Conservation (phyloP, 208 protist genomes). For the Angomonas deanei region DNA sequence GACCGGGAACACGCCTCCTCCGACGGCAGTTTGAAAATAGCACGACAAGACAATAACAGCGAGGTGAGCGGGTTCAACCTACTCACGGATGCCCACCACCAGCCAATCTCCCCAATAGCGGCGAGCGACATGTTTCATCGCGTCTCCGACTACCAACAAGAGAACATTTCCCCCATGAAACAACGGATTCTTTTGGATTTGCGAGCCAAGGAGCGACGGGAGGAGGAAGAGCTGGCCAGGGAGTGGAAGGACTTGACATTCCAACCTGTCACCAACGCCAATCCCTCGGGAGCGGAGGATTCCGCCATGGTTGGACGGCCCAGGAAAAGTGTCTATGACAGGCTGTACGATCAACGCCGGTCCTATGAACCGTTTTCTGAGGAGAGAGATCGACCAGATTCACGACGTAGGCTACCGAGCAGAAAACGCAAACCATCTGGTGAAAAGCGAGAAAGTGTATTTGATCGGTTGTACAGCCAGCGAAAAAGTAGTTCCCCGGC, state of each 20-base stretch:
- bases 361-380: background rate
- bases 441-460: background rate
- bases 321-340: background rate
- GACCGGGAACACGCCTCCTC: too few relatives aligned
- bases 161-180: constrained; percentile 33
- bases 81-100: too few relatives aligned
- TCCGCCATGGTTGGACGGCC: background rate
- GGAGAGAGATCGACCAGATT: background rate
- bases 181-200: constrained; percentile 57
- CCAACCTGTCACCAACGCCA: constrained; percentile 26
- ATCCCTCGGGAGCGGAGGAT: background rate
- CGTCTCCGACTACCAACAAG: background rate
- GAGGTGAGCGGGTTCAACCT: too few relatives aligned
- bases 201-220: constrained; percentile 42
- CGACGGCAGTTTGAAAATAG: too few relatives aligned
- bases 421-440: background rate
- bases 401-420: background rate
- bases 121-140: background rate
- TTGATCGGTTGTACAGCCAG: background rate
- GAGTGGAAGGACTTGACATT: constrained; percentile 55
- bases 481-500: too few relatives aligned
- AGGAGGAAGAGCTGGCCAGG: constrained; percentile 37
- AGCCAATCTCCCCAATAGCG: background rate
- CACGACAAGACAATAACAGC: too few relatives aligned
- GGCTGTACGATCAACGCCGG: background rate